Percentiles rank a stretch among this genome's conserved stretches.
These are phyloP conservation scores for Erucastrum elatum DNA, from an alignment of 345 rosid genomes.

Conservation along the genomic window DNA sequence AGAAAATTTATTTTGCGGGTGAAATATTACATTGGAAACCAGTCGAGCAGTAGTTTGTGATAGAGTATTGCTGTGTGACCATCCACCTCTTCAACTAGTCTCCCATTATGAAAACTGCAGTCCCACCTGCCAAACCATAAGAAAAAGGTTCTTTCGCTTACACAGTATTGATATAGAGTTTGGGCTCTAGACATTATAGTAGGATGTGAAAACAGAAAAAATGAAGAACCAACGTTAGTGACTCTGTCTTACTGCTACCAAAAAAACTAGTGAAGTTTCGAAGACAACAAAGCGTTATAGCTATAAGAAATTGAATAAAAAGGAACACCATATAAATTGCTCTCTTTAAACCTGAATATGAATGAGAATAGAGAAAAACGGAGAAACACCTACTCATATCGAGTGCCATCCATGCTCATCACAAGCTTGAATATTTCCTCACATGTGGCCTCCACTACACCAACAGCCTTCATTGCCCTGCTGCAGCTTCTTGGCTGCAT, in stretches of 20 bases:
- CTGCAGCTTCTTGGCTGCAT: conserved; percentile 99
- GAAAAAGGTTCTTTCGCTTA: not conserved
- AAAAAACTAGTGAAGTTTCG: not conserved
- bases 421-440: conserved; percentile 97
- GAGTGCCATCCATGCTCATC: conserved; percentile 99
- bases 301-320: conserved; percentile 4
- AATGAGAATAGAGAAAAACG: conserved; percentile 24
- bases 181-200: not conserved
- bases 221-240: not conserved
- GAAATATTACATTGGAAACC: conserved; percentile 77
- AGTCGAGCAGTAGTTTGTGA: conserved; percentile 94
- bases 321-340: not conserved
- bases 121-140: conserved; percentile 78
- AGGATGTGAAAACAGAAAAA: not conserved
- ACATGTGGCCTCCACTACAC: conserved; percentile 96
- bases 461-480: conserved; percentile 99
- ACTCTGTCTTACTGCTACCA: not conserved
- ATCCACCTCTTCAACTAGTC: conserved; percentile 99
- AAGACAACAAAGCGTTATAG: not conserved
- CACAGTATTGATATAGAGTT: not conserved
- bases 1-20: not conserved
- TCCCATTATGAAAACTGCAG: conserved; percentile 90
- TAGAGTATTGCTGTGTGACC: conserved; percentile 98
- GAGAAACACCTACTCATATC: conserved; percentile 88
- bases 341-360: not conserved